Evolutionary conservation across 1,139 yeast species (phyloP).

Genomic region (Magnusiomyces clavatus): DNA sequence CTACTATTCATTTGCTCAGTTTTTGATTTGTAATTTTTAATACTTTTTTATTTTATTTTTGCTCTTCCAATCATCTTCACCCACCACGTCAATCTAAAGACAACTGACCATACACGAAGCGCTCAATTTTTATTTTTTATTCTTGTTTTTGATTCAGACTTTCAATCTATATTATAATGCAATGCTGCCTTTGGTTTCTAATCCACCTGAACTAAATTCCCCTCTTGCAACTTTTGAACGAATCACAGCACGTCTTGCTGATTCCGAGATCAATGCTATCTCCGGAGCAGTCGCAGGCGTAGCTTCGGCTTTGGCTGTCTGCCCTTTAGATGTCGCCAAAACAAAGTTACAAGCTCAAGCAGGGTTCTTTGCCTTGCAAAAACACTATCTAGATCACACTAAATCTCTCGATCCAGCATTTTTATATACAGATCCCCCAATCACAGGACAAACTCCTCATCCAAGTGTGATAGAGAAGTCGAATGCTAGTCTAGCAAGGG

Average conservation of each 20-base stretch:
- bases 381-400: conserved; percentile 7
- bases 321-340: conserved; percentile 91
- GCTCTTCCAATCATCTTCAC: no score
- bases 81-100: no score
- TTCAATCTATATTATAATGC: not conserved
- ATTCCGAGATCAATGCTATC: conserved; percentile 47
- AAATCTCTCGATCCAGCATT: not conserved
- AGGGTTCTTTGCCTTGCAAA: conserved; percentile 33
- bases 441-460: no score
- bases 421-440: no score
- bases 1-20: no score
- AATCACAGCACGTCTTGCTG: conserved; percentile 18
- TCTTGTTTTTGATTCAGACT: not conserved
- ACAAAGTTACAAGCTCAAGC: conserved; percentile 96
- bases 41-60: no score
- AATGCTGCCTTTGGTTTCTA: not conserved
- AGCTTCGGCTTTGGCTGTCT: conserved; percentile 80
- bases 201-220: not conserved
- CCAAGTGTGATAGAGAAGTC: no score
- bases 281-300: conserved; percentile 93
- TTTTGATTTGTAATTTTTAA: no score
- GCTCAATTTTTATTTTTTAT: no score
- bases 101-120: no score
- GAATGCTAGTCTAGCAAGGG: not conserved
- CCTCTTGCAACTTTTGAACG: not conserved